phyloP scores from a whole-genome alignment of 2,329 filamentous ascomycete genomes.

The Ophiocordyceps camponoti-rufipedis region DNA sequence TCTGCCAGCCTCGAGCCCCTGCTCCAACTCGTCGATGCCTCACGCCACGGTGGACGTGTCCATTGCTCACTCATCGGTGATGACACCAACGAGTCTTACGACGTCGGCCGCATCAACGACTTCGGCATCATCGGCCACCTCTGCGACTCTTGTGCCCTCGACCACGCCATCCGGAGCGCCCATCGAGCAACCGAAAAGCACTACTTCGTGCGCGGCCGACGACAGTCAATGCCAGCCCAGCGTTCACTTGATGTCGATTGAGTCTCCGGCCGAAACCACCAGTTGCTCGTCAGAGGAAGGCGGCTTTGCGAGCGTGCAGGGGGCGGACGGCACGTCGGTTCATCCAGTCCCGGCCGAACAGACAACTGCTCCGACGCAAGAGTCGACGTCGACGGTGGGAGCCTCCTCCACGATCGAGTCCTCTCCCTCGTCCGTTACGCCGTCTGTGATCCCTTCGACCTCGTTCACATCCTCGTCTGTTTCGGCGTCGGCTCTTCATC shows the following conservation, averaged over 20 bases:
- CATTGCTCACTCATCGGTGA: background rate
- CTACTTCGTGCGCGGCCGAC: background rate
- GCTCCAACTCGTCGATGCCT: slow-evolving; percentile 1
- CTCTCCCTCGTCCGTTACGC: background rate
- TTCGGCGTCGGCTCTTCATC: background rate
- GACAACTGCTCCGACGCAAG: background rate
- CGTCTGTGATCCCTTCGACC: background rate
- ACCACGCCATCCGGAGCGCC: background rate
- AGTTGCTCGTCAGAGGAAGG: background rate
- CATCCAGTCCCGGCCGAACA: background rate
- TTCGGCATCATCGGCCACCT: no score
- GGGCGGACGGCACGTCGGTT: background rate
- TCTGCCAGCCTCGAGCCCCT: background rate
- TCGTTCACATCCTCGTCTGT: background rate
- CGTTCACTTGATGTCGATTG: background rate
- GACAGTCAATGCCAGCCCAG: background rate
- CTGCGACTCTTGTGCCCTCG: background rate
- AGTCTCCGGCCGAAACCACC: background rate
- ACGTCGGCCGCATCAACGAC: background rate
- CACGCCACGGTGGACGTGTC: background rate
- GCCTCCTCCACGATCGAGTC: background rate
- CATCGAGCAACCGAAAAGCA: background rate
- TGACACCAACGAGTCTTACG: background rate
- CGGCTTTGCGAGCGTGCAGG: background rate
- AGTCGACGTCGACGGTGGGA: background rate